phyloP scores from a whole-genome alignment of 2,329 filamentous ascomycete species.

The Westerdykella aurantiaca region DNA sequence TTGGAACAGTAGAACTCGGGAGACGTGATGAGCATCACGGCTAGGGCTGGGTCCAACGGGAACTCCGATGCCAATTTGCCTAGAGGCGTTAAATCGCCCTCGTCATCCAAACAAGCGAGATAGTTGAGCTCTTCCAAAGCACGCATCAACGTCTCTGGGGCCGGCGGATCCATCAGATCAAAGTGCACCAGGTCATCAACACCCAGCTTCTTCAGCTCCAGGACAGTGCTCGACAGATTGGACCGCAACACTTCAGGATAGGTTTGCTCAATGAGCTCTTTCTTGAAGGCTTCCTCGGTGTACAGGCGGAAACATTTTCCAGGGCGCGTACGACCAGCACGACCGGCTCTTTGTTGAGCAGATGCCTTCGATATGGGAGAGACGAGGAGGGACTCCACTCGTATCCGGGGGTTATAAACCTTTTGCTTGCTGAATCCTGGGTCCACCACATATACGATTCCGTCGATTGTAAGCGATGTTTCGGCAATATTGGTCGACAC shows the following conservation, averaged over 20 bases:
- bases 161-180: slow-evolving; percentile 96
- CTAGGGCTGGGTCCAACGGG: slow-evolving; percentile 85
- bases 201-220: slow-evolving; percentile 96
- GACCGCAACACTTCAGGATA: slow-evolving; percentile 94
- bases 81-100: slow-evolving; percentile 82
- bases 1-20: slow-evolving; percentile 99
- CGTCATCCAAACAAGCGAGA: slow-evolving; percentile 90
- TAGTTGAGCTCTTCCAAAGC: slow-evolving; percentile 97
- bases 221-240: slow-evolving; percentile 87
- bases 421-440: slow-evolving; percentile 99
- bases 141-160: slow-evolving; percentile 96
- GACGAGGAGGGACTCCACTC: slow-evolving; percentile 94
- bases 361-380: slow-evolving; percentile 97
- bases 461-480: slow-evolving; percentile 94
- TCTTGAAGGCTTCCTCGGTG: slow-evolving; percentile 93
- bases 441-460: slow-evolving; percentile 98
- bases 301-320: slow-evolving; percentile 98
- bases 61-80: slow-evolving; percentile 90
- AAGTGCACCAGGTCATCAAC: slow-evolving; percentile 96
- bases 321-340: slow-evolving; percentile 95
- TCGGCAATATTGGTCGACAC: slow-evolving; percentile 97
- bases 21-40: slow-evolving; percentile 96
- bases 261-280: slow-evolving; percentile 94
- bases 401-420: slow-evolving; percentile 94
- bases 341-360: slow-evolving; percentile 93